A percentile compares a stretch with the other conserved stretches of the same genome.
Conservation (phyloP, 192 early-diverging fungal genomes). For the Backusella liffmaniae region DNA sequence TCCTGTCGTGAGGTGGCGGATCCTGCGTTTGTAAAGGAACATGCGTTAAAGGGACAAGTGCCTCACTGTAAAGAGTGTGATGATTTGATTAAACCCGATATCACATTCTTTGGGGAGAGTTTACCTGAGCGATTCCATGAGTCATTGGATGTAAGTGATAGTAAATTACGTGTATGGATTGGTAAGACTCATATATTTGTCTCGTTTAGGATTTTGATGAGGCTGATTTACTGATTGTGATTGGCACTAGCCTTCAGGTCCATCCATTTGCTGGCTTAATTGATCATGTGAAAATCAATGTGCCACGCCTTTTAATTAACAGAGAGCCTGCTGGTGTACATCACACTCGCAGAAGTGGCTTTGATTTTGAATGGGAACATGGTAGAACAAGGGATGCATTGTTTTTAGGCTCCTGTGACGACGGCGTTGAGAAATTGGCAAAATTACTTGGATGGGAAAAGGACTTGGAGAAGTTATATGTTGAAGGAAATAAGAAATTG, state of each 20-base stretch:
- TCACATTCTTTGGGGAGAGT: constrained; percentile 94
- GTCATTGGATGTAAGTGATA: constrained; percentile 39
- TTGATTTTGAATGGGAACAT: constrained; percentile 77
- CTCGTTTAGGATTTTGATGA: constrained; percentile 60
- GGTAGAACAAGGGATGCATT: constrained; percentile 75
- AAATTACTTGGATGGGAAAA: constrained; percentile 69
- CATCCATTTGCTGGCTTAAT: constrained; percentile 87
- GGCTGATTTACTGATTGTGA: constrained; percentile 88
- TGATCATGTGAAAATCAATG: constrained; percentile 53
- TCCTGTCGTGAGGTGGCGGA: constrained; percentile 49
- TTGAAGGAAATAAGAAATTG: constrained; percentile 23
- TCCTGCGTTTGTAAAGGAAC: constrained; percentile 42
- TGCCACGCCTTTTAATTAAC: constrained; percentile 92
- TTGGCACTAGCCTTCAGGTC: constrained; percentile 91
- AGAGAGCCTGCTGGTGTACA: constrained; percentile 71
- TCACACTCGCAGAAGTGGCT: constrained; percentile 42
- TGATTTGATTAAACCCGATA: constrained; percentile 84
- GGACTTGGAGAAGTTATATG: constrained; percentile 27
- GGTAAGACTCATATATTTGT: not conserved
- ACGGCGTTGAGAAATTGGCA: constrained; percentile 67
- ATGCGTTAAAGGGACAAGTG: constrained; percentile 55
- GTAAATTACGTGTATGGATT: not conserved
- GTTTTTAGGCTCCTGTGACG: constrained; percentile 82
- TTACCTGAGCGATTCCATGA: constrained; percentile 78
- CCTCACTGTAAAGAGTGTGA: constrained; percentile 70